A percentile compares a stretch with the other conserved stretches of the same genome.
Evolutionary conservation across 1,139 yeast genomes (phyloP).

Genomic region (Yamadazyma mexicana): DNA sequence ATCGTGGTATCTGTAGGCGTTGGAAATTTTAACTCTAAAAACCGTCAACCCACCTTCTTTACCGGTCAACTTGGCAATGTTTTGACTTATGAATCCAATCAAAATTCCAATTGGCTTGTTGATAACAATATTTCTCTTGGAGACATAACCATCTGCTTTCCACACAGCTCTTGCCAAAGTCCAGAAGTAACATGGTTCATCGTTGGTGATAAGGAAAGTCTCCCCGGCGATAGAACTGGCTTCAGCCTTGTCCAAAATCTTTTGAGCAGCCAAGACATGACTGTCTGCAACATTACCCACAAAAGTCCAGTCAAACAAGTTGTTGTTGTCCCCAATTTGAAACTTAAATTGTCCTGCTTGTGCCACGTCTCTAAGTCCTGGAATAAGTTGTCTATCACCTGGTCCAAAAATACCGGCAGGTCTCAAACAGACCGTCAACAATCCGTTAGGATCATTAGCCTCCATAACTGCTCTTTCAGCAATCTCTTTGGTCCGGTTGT

Average conservation of each 20-base stretch:
- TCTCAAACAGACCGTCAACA: constrained; percentile 80
- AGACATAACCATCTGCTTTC: constrained; percentile 92
- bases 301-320: constrained; percentile 93
- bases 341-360: constrained; percentile 83
- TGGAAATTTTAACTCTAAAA: constrained; percentile 86
- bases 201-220: constrained; percentile 88
- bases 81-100: constrained; percentile 78
- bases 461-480: constrained; percentile 83
- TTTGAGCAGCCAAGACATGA: constrained; percentile 87
- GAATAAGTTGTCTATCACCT: constrained; percentile 95
- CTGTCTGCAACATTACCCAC: constrained; percentile 99
- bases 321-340: constrained; percentile 92
- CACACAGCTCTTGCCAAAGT: constrained; percentile 94
- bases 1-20: constrained; percentile 95
- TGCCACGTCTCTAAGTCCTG: constrained; percentile 85
- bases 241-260: constrained; percentile 49
- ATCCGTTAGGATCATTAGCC: constrained; percentile 58
- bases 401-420: constrained; percentile 99
- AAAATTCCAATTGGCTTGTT: constrained; percentile 71
- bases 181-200: constrained; percentile 96
- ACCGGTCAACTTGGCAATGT: constrained; percentile 64
- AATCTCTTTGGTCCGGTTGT: constrained; percentile 89
- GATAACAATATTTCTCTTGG: constrained; percentile 66
- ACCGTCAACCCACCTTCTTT: constrained; percentile 96
- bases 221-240: constrained; percentile 69